Conservation (phyloP, 208 protist species). For the Blechomonas ayalai region DNA sequence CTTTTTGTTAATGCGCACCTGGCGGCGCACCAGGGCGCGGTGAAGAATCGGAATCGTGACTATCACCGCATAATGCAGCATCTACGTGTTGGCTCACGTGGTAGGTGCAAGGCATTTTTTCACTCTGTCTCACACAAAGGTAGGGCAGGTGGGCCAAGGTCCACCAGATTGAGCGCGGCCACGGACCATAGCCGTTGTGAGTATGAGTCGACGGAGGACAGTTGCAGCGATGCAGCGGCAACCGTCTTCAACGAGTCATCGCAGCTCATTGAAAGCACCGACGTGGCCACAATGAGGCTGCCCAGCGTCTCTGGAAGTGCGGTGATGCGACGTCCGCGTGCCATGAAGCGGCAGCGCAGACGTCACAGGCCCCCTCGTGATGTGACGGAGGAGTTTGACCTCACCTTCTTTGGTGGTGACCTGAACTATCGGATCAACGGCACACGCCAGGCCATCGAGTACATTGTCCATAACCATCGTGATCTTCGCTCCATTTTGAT, state of each 20-base stretch:
- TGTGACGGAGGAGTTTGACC: conserved; percentile 86
- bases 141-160: neutral
- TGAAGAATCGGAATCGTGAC: conserved; percentile 74
- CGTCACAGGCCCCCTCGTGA: conserved; percentile 25
- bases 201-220: conserved; percentile 7
- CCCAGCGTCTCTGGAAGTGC: conserved; percentile 2
- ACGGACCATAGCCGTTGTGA: conserved; percentile 1
- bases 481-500: conserved; percentile 69
- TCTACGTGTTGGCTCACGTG: conserved; percentile 35
- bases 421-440: conserved; percentile 95
- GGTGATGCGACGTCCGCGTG: conserved; percentile 2
- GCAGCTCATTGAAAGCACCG: conserved; percentile 1
- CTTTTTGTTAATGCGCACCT: conserved; percentile 90
- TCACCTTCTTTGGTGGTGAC: conserved; percentile 92
- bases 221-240: neutral
- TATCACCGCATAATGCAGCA: conserved; percentile 62
- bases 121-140: neutral
- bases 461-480: conserved; percentile 51
- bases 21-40: conserved; percentile 77
- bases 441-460: conserved; percentile 64
- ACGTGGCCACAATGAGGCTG: conserved; percentile 8
- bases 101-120: conserved; percentile 30
- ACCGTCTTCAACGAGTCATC: conserved; percentile 1
- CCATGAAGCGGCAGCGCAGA: neutral
- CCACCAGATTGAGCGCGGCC: neutral